Percentiles rank a stretch among this genome's conserved stretches.
Evolutionary conservation across 2,329 filamentous ascomycete genomes (phyloP).

Genomic region (Paracorniculantispora psalliotae): DNA sequence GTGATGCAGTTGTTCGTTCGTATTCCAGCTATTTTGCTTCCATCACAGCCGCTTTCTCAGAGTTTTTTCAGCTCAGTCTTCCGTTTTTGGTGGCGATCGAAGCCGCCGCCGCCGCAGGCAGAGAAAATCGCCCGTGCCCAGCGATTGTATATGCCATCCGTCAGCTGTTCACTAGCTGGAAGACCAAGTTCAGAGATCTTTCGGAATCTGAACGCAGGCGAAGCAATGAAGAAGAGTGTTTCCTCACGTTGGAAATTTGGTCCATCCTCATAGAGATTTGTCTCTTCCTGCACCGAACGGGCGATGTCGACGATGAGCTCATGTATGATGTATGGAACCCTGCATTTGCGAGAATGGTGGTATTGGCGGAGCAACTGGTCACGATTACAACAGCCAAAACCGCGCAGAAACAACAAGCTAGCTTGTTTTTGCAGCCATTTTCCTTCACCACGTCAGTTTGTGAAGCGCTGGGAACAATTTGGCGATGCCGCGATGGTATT

Average conservation of each 20-base stretch:
- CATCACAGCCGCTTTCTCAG: background rate
- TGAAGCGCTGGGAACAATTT: background rate
- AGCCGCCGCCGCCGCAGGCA: no score
- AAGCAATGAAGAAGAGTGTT: background rate
- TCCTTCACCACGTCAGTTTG: background rate
- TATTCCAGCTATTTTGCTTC: background rate
- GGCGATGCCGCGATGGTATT: background rate
- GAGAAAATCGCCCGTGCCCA: background rate
- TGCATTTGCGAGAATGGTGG: background rate
- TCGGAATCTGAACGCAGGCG: background rate
- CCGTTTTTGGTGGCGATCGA: background rate
- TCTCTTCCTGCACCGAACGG: background rate
- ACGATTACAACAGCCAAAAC: no score
- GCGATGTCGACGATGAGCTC: background rate
- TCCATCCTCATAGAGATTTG: background rate
- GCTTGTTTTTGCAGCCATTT: background rate
- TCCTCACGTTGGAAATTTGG: background rate
- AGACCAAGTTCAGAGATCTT: background rate
- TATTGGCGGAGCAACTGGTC: background rate
- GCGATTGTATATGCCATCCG: background rate
- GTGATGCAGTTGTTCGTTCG: background rate
- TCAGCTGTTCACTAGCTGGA: background rate
- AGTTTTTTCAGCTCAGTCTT: background rate
- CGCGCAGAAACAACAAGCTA: no score
- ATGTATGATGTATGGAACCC: background rate